A percentile compares a stretch with the other conserved stretches of the same genome.
Evolutionary conservation across 805 yeast genomes (phyloP).

Genomic region (Candida wancherniae): DNA sequence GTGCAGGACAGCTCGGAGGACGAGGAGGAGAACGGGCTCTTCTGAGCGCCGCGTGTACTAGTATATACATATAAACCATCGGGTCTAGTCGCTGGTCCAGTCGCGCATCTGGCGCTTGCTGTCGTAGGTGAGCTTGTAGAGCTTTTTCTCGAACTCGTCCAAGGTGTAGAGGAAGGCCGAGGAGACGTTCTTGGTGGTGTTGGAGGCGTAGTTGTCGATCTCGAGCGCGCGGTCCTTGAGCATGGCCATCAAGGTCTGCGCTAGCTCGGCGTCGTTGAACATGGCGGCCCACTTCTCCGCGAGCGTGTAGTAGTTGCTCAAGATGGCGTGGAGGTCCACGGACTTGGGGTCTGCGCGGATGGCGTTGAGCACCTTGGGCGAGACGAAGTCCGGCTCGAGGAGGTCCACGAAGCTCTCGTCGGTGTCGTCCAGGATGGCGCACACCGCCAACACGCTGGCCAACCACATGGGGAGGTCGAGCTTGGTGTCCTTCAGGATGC

Average conservation of each 20-base stretch:
- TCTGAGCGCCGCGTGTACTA: conserved; percentile 6
- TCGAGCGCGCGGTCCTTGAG: conserved; percentile 62
- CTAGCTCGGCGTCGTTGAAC: conserved; percentile 61
- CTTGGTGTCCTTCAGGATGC: conserved; percentile 54
- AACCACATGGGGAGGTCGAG: conserved; percentile 86
- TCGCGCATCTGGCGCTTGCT: conserved; percentile 36
- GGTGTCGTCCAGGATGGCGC: conserved; percentile 29
- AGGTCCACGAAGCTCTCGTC: conserved; percentile 58
- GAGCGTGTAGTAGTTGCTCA: conserved; percentile 63
- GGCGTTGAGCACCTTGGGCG: conserved; percentile 67
- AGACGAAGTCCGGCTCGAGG: conserved; percentile 66
- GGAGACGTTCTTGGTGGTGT: conserved; percentile 44
- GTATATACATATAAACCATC: background rate
- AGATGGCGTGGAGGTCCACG: conserved; percentile 63
- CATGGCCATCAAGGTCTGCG: conserved; percentile 47
- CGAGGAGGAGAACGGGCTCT: conserved; percentile 24
- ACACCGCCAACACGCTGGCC: conserved; percentile 66
- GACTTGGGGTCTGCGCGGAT: conserved; percentile 65
- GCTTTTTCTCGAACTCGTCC: conserved; percentile 69
- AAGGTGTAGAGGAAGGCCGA: conserved; percentile 55
- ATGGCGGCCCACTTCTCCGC: conserved; percentile 74
- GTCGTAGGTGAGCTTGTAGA: conserved; percentile 52
- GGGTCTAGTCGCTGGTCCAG: conserved; percentile 27
- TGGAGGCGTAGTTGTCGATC: conserved; percentile 66
- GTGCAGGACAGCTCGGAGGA: conserved; percentile 49